Evolutionary conservation across 345 rosid genomes (phyloP).

Genomic region (Rhizophora mangle): DNA sequence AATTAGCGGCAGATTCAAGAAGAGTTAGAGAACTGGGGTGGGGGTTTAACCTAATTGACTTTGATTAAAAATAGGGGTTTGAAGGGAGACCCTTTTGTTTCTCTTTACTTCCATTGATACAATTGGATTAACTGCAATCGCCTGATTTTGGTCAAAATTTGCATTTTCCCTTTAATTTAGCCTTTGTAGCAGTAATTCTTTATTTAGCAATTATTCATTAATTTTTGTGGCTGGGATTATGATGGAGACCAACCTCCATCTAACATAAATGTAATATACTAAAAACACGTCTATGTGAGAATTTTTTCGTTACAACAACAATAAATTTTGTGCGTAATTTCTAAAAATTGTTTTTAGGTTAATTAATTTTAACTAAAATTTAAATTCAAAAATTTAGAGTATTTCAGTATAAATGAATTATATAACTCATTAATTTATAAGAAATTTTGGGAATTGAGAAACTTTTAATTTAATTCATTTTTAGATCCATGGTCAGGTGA

Average conservation of each 20-base stretch:
- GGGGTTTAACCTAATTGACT: neutral
- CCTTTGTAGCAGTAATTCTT: neutral
- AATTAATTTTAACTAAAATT: too few relatives aligned
- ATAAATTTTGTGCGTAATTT: conserved; percentile 25
- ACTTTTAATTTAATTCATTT: neutral
- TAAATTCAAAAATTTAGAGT: too few relatives aligned
- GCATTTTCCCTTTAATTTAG: neutral
- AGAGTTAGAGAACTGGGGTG: neutral
- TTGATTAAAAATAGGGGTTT: neutral
- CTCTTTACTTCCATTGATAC: too few relatives aligned
- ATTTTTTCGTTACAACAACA: neutral
- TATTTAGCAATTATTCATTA: neutral
- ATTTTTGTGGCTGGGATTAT: neutral
- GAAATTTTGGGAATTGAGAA: conserved; percentile 20
- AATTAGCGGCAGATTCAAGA: neutral
- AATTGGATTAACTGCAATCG: too few relatives aligned
- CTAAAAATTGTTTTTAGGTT: neutral
- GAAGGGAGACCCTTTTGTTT: too few relatives aligned
- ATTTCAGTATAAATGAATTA: too few relatives aligned
- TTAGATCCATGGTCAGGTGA: neutral
- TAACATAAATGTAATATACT: too few relatives aligned
- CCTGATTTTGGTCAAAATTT: neutral
- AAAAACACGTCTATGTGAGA: too few relatives aligned
- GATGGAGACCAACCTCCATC: neutral
- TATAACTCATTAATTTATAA: too few relatives aligned